Percentiles rank a stretch among this genome's conserved stretches.
These are phyloP conservation scores for Colletotrichum sp. DNA, from an alignment of 2,329 filamentous ascomycete species.

Conservation along the genomic window DNA sequence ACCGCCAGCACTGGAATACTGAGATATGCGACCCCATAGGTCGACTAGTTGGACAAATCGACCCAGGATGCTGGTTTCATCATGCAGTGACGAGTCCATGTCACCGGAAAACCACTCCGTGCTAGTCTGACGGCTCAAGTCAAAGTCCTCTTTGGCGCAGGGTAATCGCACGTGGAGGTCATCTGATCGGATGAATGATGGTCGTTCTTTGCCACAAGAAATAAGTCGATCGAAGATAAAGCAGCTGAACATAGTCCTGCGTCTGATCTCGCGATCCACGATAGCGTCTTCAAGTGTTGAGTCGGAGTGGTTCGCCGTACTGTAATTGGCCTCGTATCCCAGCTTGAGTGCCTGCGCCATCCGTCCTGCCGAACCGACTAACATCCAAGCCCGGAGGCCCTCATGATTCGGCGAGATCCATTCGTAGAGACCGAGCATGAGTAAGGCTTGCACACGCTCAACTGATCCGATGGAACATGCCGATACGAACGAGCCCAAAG, in stretches of 20 bases:
- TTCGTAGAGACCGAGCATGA: constrained; percentile 75
- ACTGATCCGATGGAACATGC: constrained; percentile 58
- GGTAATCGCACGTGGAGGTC: constrained; percentile 70
- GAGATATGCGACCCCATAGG: constrained; percentile 61
- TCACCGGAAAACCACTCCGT: constrained; percentile 40
- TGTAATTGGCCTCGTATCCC: constrained; percentile 56
- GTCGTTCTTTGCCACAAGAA: constrained; percentile 68
- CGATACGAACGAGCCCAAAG: constrained; percentile 50
- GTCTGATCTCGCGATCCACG: constrained; percentile 59
- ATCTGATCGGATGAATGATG: constrained; percentile 61
- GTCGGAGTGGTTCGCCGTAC: constrained; percentile 16
- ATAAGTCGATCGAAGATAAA: constrained; percentile 75
- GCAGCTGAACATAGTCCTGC: constrained; percentile 77
- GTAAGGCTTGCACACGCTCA: constrained; percentile 68
- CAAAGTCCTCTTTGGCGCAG: constrained; percentile 69
- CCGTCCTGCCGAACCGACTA: constrained; percentile 66
- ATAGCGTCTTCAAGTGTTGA: constrained; percentile 22
- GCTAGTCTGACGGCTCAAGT: constrained; percentile 61
- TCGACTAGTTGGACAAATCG: constrained; percentile 63
- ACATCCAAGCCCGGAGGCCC: constrained; percentile 68
- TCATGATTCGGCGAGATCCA: constrained; percentile 66
- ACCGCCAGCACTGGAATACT: constrained; percentile 56
- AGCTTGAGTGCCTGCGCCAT: constrained; percentile 67
- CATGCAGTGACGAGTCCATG: constrained; percentile 38
- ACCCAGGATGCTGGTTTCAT: constrained; percentile 52